A percentile compares a stretch with the other conserved stretches of the same genome.
Conservation (phyloP, 768 basidiomycete species). For the Dendrothele bispora region DNA sequence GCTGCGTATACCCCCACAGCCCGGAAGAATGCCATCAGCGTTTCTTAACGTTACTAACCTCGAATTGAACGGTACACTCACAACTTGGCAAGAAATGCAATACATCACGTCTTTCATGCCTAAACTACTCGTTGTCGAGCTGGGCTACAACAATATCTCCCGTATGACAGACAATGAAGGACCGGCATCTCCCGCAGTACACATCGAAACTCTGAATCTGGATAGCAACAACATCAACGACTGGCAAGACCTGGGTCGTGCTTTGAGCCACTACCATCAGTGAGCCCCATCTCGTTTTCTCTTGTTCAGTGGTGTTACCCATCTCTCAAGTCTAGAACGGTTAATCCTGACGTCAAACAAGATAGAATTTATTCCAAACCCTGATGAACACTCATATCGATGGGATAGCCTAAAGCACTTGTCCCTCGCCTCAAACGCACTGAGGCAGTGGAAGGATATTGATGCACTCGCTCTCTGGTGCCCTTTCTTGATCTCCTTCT, state of each 20-base stretch:
- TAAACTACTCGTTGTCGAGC: constrained; percentile 53
- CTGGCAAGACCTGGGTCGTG: constrained; percentile 52
- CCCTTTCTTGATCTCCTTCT: constrained; percentile 61
- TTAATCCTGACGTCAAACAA: constrained; percentile 67
- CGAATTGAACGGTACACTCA: constrained; percentile 72
- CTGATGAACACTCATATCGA: constrained; percentile 21
- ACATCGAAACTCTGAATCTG: constrained; percentile 63
- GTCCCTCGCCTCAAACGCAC: constrained; percentile 59
- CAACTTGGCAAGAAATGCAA: constrained; percentile 69
- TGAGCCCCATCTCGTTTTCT: constrained; percentile 32
- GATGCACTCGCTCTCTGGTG: constrained; percentile 71
- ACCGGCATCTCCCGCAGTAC: constrained; percentile 16
- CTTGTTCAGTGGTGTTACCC: constrained; percentile 9
- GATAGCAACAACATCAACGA: constrained; percentile 63
- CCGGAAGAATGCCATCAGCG: constrained; percentile 31
- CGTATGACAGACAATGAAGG: constrained; percentile 21
- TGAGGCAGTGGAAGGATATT: constrained; percentile 60
- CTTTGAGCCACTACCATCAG: constrained; percentile 45
- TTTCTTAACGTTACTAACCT: constrained; percentile 61
- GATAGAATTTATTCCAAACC: constrained; percentile 50
- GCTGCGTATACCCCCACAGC: constrained; percentile 40
- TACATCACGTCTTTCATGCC: constrained; percentile 53
- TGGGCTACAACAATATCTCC: constrained; percentile 67
- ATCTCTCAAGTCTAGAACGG: constrained; percentile 54
- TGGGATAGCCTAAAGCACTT: constrained; percentile 51